These are phyloP conservation scores for Tetrapyrgos nigripes DNA, from an alignment of 1,284 basidiomycete species.

Conservation along the genomic window DNA sequence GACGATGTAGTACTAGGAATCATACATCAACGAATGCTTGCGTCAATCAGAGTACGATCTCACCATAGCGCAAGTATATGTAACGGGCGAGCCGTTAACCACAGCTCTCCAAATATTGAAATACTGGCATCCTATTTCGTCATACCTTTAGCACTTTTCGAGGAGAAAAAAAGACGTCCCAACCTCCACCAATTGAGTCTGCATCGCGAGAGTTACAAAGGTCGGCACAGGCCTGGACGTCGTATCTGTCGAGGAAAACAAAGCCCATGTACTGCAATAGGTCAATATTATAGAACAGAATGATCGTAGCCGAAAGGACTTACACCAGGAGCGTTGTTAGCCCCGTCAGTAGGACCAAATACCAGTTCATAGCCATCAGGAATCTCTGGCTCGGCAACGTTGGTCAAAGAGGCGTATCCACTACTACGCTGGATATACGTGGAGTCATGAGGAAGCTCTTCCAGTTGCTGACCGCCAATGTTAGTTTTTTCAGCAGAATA, in stretches of 20 bases:
- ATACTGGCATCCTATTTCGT: too few species aligned
- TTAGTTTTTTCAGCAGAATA: conserved; percentile 13
- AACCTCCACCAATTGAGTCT: conserved; percentile 28
- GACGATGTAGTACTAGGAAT: conserved; percentile 26
- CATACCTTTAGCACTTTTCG: too few species aligned
- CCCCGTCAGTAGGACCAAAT: conserved; percentile 24
- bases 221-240: conserved; percentile 29
- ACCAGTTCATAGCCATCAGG: conserved; percentile 25
- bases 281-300: neutral
- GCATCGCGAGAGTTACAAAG: conserved; percentile 31
- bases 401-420: conserved; percentile 11
- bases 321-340: conserved; percentile 25
- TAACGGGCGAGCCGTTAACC: conserved; percentile 25
- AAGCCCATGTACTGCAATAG: conserved; percentile 37
- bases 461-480: conserved; percentile 13
- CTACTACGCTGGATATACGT: conserved; percentile 16
- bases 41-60: neutral
- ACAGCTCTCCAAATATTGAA: conserved; percentile 36
- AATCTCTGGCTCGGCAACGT: conserved; percentile 16
- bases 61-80: conserved; percentile 33
- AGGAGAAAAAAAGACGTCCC: too few species aligned
- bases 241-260: conserved; percentile 30
- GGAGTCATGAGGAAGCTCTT: neutral
- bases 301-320: conserved; percentile 1
- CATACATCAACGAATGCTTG: neutral